These are phyloP conservation scores for Fraxinus angustifolia DNA, from an alignment of 305 asterid species.

Conservation along the genomic window DNA sequence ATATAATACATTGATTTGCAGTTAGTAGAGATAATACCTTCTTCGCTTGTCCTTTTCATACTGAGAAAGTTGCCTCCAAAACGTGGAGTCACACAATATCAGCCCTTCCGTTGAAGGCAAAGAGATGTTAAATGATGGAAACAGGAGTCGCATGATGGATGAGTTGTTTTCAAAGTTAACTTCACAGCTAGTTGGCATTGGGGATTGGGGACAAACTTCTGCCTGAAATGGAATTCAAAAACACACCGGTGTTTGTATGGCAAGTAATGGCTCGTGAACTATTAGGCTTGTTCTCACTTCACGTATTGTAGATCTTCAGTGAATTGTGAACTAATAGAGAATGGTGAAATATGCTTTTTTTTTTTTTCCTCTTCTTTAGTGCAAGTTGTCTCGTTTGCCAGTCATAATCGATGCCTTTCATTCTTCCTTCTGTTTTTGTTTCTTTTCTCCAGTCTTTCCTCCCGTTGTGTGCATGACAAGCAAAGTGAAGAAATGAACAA, in stretches of 20 bases:
- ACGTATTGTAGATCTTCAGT: background rate
- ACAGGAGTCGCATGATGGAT: constrained; percentile 10
- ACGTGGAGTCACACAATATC: constrained; percentile 89
- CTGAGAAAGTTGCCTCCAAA: constrained; percentile 95
- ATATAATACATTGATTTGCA: constrained; percentile 28
- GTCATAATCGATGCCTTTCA: background rate
- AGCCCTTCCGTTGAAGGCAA: constrained; percentile 65
- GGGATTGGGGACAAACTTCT: background rate
- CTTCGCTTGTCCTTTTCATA: constrained; percentile 88
- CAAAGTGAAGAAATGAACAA: background rate
- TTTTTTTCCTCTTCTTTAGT: background rate
- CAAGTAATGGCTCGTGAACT: background rate
- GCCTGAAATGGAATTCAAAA: background rate
- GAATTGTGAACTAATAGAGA: background rate
- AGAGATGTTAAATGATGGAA: background rate
- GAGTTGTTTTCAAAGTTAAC: background rate
- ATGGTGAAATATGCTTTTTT: background rate
- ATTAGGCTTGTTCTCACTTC: background rate
- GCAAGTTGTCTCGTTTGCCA: background rate
- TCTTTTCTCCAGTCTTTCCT: background rate
- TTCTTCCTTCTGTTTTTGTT: background rate
- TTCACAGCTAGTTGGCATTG: background rate
- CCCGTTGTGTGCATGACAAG: background rate
- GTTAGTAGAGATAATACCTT: constrained; percentile 91
- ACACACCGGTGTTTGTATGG: background rate